Base-by-base conservation (phyloP, 176 grass and related monocot species). In the Neostapfia colusana region DNA sequence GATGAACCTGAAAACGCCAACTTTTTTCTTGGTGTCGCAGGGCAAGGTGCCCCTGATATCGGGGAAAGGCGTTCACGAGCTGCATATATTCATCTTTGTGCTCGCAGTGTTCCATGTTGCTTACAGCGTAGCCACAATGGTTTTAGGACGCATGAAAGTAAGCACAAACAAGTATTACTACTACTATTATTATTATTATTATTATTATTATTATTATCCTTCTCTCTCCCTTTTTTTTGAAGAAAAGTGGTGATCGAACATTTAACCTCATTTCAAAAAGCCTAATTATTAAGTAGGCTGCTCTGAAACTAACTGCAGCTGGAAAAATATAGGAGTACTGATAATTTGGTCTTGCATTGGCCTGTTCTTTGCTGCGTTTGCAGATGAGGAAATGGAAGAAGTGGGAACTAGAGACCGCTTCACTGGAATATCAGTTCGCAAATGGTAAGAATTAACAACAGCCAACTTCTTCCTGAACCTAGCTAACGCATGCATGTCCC, bases 31-130 rank as follows among this genome's bases (percentile, higher is more conserved):
- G 16, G n/a, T 79, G 60, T 37, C 13, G 73, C 81, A 97, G 94
- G 86, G 24, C 23, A 83, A 83, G 82, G 94, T 97, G 70, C 40
- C 86, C n/a, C 49, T 97, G 0, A 89, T 97, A 72, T 97, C 94
- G 9, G 0, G 64, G 0, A 49, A 37, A 63, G 82, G 84, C 3
- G 42, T 97, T 67, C 90, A 93, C 74, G 81, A 97, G 74, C 79
- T 97, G 20, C 93, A 97, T 13, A 84, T 97, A 51, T 97, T 97
- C 83, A 88, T 97, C 73, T 97, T 97, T 40, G 82, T 97, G 55
- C 88, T 97, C 37, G 93, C 94, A 0, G 91, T 97, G 17, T 70
- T 97, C 84, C 94, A 97, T 63, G 82, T 97, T 63, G 8, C 67
- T 10, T 92, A 97, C 75, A 93, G 95, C 73, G 86, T 91, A n/a